Evolutionary conservation across 1,139 yeast species (phyloP), one percentile per base, ranked within the genome.

Genomic region (Candida neerlandica): DNA sequence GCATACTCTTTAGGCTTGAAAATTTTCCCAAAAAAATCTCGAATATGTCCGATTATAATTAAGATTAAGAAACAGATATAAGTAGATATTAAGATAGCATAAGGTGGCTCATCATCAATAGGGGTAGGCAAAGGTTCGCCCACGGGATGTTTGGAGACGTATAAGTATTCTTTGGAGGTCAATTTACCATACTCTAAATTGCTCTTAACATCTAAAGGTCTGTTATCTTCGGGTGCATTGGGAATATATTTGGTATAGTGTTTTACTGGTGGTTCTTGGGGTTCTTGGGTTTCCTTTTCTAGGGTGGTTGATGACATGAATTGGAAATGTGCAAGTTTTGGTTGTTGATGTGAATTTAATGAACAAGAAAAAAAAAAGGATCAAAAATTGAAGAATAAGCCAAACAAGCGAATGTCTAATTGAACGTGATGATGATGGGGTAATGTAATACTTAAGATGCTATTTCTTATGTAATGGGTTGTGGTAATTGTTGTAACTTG

Each of bases 1-100:
- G 73, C 72, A 65, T 85, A 86, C 54, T 78, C 78, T 47, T 81
- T 75, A 21, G 89, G 86, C 61, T 80, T 80, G 65, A 92, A 86
- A 26, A 77, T 71, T 64, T 87, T 82, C 45, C 96, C 97, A 53
- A 90, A 80, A 64, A 86, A 92, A 70, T 94, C 99, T 58, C 92
- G 84, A 37, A 91, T 71, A 63, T 94, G 97, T 38, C 99, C 99
- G 54, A 90, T 78, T 34, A 91, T 81, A 56, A 94, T 89, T 62
- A 94, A 78, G 45, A 89, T 81, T 57, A 94, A 76, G 66, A 91
- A 95, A 65, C 87, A 84, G 59, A 94, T 70, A 63, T 92, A 94
- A 3, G 99, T 94, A 50, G 89, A 80, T 51, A 94, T 72, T 56
- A 89, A 82, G 49, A 89, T 84, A 56, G 80, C 78, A 62, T 89